Evolutionary conservation across 2,329 filamentous ascomycete genomes (phyloP), one percentile per base, ranked within the genome.

Genomic region (Aspergillus texensis): DNA sequence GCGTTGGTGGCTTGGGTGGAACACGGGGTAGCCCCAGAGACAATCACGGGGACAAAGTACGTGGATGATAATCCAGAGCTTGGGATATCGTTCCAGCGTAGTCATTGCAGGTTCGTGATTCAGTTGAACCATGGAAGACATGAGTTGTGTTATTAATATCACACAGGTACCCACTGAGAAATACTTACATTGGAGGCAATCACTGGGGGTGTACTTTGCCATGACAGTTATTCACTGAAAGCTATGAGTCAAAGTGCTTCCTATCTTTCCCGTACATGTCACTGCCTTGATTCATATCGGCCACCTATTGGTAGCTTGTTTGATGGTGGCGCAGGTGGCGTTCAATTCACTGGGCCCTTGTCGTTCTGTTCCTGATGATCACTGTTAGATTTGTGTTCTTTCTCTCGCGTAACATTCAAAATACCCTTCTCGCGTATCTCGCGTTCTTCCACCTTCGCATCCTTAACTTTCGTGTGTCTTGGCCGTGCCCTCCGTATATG

Each of bases 1-100:
- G 62, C 62, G 6, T 46, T 65, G 52, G 45, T 65, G 21, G 57
- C 60, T 1, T 65, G 62, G 62, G 60, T 65, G 34, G 62, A 65
- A 54, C 50, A 48, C 6, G 62, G 52, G 16, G 6, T 24, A 16
- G 28, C 56, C 19, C 62, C 62, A n/a, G 60, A 62, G 5, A 62
- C 56, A 0, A 55, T 65, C 1, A 24, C 19, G 21, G 62, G 62
- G 32, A 65, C 56, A 24, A 62, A 56, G 34, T 65, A 59, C 46
- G 26, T 57, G 5, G 28, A 65, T 26, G 62, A 62, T 32, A 39
- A 45, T 19, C 39, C 50, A 12, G 43, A 39, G 9, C n/a, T 48
- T n/a, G 62, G 62, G 21, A 53, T 58, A 6, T 34, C 36, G 4
- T 41, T 53, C 16, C 46, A 26, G 24, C 60, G 62, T 19, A 10